Conservation (phyloP, 2,329 filamentous ascomycete genomes). For the Colletotrichum sp. region DNA sequence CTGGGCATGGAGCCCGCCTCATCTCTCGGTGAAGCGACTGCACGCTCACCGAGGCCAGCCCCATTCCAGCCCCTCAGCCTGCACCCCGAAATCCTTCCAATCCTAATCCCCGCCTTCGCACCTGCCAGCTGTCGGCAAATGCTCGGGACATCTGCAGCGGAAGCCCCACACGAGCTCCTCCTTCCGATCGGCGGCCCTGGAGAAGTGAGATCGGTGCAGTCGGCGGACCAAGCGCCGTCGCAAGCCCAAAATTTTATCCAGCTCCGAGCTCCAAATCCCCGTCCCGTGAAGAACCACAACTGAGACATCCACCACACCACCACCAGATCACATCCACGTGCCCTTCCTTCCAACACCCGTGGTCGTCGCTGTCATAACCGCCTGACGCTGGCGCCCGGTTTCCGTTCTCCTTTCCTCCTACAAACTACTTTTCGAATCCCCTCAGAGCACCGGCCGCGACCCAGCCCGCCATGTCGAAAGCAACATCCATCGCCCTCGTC, state of each 20-base stretch:
- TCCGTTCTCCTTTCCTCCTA: neutral
- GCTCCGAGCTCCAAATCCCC: slow-evolving; percentile 4
- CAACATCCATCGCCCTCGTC: slow-evolving; percentile 72
- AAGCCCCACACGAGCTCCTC: neutral
- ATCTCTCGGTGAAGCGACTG: neutral
- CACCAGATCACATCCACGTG: slow-evolving; percentile 19
- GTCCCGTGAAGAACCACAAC: slow-evolving; percentile 5
- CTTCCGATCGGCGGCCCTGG: neutral
- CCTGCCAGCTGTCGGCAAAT: slow-evolving; percentile 10
- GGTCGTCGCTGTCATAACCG: slow-evolving; percentile 4
- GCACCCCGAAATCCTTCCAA: neutral
- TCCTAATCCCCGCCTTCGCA: neutral
- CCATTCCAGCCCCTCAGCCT: neutral
- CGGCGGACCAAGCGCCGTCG: neutral
- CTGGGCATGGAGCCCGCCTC: neutral
- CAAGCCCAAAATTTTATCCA: slow-evolving; percentile 14
- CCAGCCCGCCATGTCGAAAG: slow-evolving; percentile 72
- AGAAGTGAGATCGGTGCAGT: neutral
- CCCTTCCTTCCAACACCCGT: slow-evolving; percentile 5
- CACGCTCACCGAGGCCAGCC: neutral
- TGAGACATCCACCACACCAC: slow-evolving; percentile 20
- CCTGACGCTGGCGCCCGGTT: neutral
- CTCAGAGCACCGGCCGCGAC: neutral
- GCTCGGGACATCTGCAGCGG: slow-evolving; percentile 1
- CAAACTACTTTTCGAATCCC: neutral